Percentiles rank a stretch among this genome's conserved stretches.
Conservation (phyloP, 2,329 filamentous ascomycete species). For the Microcyclosporella mali region DNA sequence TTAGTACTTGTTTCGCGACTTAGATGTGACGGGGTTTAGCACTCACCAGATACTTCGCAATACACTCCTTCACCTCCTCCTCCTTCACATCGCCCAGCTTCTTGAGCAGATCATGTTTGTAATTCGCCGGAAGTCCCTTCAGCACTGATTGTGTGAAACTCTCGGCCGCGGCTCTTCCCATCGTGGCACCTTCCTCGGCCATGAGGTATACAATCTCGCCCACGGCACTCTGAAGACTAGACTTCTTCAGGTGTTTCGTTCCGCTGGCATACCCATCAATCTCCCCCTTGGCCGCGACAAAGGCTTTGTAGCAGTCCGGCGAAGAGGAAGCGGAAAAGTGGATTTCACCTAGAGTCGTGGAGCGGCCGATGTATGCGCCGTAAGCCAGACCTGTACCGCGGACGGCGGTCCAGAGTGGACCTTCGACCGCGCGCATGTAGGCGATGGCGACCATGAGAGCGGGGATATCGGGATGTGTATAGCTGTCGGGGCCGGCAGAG, state of each 20-base stretch:
- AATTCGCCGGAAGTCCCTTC: conserved; percentile 66
- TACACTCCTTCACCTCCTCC: conserved; percentile 67
- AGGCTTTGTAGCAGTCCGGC: conserved; percentile 82
- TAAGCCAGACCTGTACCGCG: conserved; percentile 92
- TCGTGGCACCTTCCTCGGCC: conserved; percentile 82
- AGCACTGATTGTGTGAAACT: conserved; percentile 81
- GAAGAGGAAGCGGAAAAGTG: conserved; percentile 86
- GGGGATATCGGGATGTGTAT: conserved; percentile 69
- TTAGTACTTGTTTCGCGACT: too few species aligned
- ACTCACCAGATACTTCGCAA: conserved; percentile 60
- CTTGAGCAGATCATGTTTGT: conserved; percentile 68
- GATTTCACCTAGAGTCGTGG: conserved; percentile 71
- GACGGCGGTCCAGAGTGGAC: conserved; percentile 87
- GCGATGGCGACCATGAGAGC: conserved; percentile 81
- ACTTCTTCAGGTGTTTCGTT: conserved; percentile 63
- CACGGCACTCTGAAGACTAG: conserved; percentile 83
- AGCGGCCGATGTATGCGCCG: conserved; percentile 71
- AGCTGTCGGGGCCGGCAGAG: conserved; percentile 66
- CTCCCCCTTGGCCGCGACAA: conserved; percentile 66
- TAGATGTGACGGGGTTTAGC: too few species aligned
- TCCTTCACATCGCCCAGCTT: conserved; percentile 69
- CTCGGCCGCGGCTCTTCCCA: conserved; percentile 71
- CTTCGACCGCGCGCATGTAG: conserved; percentile 89
- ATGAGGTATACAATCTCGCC: conserved; percentile 80
- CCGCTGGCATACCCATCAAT: conserved; percentile 70